Evolutionary conservation across 768 basidiomycete genomes (phyloP).

Genomic region (Russula lepida): DNA sequence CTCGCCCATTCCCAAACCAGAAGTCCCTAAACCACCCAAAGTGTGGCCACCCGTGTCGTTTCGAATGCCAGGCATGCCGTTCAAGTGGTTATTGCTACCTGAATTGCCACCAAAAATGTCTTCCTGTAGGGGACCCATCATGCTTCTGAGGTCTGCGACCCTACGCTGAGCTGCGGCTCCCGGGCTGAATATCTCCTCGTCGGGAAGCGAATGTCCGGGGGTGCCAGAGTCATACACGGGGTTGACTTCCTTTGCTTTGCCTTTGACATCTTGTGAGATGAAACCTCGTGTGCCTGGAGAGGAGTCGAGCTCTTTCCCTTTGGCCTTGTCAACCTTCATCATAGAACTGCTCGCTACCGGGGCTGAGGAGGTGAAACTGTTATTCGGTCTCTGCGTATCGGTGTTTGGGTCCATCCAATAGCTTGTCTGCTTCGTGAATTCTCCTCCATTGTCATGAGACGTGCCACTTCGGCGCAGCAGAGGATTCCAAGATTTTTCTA

Average conservation of each 20-base stretch:
- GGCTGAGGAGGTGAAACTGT: background rate
- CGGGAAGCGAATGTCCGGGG: background rate
- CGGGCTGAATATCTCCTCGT: conserved; percentile 11
- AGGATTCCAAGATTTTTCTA: background rate
- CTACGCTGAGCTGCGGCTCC: conserved; percentile 1
- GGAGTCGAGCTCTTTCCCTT: background rate
- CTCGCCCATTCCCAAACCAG: background rate
- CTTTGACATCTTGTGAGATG: background rate
- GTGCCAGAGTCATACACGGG: background rate
- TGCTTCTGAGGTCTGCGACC: background rate
- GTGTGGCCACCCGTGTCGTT: background rate
- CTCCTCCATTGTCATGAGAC: background rate
- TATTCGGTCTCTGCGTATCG: background rate
- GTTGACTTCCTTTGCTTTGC: background rate
- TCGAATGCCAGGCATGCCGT: background rate
- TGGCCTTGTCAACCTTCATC: background rate
- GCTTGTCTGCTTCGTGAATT: conserved; percentile 1
- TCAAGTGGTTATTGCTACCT: background rate
- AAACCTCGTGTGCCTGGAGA: background rate
- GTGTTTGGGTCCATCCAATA: conserved; percentile 2
- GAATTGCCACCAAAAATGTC: background rate
- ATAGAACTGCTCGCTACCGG: background rate
- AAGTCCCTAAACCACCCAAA: background rate
- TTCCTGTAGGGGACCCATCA: background rate
- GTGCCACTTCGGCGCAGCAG: background rate